Evolutionary conservation across 139 green algal species (phyloP), one percentile per base, ranked within the genome.

Genomic region (Ulvella scutata): DNA sequence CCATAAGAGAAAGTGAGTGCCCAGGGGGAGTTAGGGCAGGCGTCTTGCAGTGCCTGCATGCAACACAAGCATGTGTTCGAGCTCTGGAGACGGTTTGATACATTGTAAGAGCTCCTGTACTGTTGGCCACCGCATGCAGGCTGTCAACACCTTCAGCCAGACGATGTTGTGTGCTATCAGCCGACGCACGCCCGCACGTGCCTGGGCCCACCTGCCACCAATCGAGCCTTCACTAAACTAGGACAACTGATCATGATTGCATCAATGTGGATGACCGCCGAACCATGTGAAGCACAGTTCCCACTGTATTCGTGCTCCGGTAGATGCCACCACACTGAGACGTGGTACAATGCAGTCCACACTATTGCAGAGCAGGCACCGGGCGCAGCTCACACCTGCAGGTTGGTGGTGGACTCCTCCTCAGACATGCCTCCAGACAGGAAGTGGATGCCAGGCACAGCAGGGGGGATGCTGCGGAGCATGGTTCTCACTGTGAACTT

Each of bases 1-100:
- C 88, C 92, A 76, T 94, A 97, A 31, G 81, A 90, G 85, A 97
- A 98, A 29, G 93, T 96, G 20, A 98, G 81, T n/a, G 82, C 80
- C 93, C 93, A 98, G 23, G 93, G 93, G 3, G 87, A 43, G 76
- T 89, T 84, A 74, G 87, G 87, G 74, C 76, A 85, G n/a, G 72
- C 85, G 40, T 73, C 84, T 44, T 90, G 78, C 61, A 89, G 75
- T 3, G 81, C 85, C 80, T 81, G 88, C 26, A 86, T 26, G 13
- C 37, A 35, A n/a, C 51, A 10, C 51, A 67, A 17, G 13, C 40
- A 59, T 59, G 40, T 17, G 17, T 59, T 13, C 17, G 40, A 59
- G 40, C 40, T 17, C 13, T 59, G 40, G 13, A 59, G 17, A 17
- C 13, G 40, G 40, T n/a, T n/a, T n/a, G n/a, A n/a, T n/a, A n/a